phyloP scores from a whole-genome alignment of 306 rosid genomes.

The Cucurbita ficifolia region DNA sequence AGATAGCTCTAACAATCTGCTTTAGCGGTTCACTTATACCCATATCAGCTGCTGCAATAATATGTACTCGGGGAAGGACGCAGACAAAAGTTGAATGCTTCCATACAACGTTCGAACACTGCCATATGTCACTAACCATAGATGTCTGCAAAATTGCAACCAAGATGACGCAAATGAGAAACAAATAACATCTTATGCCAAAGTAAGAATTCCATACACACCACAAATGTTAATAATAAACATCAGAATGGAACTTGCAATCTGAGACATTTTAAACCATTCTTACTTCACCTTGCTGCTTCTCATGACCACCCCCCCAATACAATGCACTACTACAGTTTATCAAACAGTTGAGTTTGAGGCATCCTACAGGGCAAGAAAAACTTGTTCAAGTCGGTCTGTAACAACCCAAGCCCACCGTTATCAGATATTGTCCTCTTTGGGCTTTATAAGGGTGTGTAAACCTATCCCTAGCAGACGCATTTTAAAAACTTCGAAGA shows the following conservation, averaged over 20 bases:
- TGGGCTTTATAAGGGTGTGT: no score
- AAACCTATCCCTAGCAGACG: no score
- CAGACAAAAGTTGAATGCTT: neutral
- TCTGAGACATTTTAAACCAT: neutral
- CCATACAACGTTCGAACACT: neutral
- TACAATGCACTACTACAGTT: neutral
- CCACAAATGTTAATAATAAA: neutral
- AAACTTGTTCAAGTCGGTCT: neutral
- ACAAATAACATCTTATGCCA: neutral
- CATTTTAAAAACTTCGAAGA: no score
- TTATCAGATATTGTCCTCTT: no score
- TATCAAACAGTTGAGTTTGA: neutral
- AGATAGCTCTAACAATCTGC: constrained; percentile 1
- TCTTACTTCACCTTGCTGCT: neutral
- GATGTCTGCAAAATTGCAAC: constrained; percentile 35
- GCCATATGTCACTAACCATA: constrained; percentile 43
- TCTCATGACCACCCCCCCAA: neutral
- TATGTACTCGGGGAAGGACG: constrained; percentile 38
- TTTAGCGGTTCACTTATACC: constrained; percentile 6
- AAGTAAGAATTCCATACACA: neutral
- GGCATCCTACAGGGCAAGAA: neutral
- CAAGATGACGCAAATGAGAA: neutral
- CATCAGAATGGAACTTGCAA: neutral
- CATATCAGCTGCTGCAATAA: constrained; percentile 42
- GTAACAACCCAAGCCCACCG: no score